Evolutionary conservation across 305 asterid genomes (phyloP).

Genomic region (Rubia tinctorum): DNA sequence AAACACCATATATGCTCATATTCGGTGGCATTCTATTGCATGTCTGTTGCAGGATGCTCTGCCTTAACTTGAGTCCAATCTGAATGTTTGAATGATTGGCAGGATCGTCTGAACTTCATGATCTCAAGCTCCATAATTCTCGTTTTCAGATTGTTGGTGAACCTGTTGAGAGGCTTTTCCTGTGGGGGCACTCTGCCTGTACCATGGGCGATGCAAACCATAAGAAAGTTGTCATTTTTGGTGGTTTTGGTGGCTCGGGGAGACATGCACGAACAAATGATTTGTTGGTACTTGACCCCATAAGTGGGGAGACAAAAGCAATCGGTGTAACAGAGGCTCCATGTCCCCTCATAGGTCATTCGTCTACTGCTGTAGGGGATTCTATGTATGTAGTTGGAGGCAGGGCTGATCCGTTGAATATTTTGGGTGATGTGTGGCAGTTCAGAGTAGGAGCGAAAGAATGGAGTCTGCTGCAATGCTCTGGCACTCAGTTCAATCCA

Average conservation of each 20-base stretch:
- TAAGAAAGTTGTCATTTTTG: conserved; percentile 60
- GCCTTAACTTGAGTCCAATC: conserved; percentile 68
- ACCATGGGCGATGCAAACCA: conserved; percentile 28
- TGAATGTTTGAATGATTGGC: conserved; percentile 84
- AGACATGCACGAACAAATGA: conserved; percentile 90
- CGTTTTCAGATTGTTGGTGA: conserved; percentile 52
- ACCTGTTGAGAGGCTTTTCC: conserved; percentile 80
- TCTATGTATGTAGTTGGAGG: conserved; percentile 80
- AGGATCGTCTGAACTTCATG: conserved; percentile 50
- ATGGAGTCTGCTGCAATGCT: conserved; percentile 68
- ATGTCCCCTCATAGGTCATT: conserved; percentile 88
- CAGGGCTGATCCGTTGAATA: conserved; percentile 79
- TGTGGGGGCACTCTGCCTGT: conserved; percentile 96
- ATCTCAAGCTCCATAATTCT: conserved; percentile 38
- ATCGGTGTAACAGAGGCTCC: conserved; percentile 55
- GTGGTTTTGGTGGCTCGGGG: conserved; percentile 98
- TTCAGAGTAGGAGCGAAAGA: conserved; percentile 45
- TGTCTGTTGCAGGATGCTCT: conserved; percentile 69
- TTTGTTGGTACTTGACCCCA: conserved; percentile 51
- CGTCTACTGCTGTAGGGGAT: conserved; percentile 64
- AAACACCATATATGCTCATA: conserved; percentile 20
- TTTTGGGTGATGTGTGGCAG: conserved; percentile 86
- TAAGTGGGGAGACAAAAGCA: conserved; percentile 45
- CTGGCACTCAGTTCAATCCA: conserved; percentile 61
- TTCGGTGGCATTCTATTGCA: conserved; percentile 37